Conservation (phyloP, 2,329 filamentous ascomycete species). For the Fusarium newnesense region DNA sequence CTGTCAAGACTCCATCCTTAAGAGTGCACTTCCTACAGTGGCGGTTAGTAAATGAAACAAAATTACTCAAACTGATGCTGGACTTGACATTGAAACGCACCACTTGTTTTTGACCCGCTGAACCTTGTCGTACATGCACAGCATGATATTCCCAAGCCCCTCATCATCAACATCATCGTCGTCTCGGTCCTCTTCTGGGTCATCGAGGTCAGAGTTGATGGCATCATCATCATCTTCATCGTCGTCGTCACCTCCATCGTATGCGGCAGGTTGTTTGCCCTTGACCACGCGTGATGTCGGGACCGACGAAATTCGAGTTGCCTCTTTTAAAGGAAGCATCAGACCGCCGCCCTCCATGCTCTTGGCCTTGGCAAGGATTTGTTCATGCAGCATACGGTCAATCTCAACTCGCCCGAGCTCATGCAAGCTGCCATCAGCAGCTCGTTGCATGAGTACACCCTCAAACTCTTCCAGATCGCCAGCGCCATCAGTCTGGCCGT, state of each 20-base stretch:
- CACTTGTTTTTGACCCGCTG: constrained; percentile 99
- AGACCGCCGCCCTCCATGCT: constrained; percentile 79
- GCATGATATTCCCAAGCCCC: constrained; percentile 87
- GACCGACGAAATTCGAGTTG: constrained; percentile 49
- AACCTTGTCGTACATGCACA: constrained; percentile 99
- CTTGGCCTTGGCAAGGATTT: constrained; percentile 73
- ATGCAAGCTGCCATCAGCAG: constrained; percentile 62
- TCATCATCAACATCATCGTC: constrained; percentile 92
- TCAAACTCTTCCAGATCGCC: constrained; percentile 67
- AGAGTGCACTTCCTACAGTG: constrained; percentile 87
- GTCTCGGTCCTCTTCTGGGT: constrained; percentile 85
- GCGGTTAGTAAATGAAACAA: constrained; percentile 22
- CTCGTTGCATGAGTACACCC: constrained; percentile 68
- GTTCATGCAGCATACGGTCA: constrained; percentile 74
- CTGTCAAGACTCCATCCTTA: constrained; percentile 94
- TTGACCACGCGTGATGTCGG: constrained; percentile 38
- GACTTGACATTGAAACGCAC: constrained; percentile 54
- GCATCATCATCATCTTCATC: constrained; percentile 86
- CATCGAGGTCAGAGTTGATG: constrained; percentile 98
- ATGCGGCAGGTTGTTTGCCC: constrained; percentile 56
- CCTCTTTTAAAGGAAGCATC: constrained; percentile 76
- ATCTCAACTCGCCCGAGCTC: constrained; percentile 71
- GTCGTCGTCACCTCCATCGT: constrained; percentile 70
- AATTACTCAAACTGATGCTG: background rate
- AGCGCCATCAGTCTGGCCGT: constrained; percentile 79